Base-by-base conservation (phyloP, 495 filamentous ascomycete genomes). In the Penicillium odoratum region DNA sequence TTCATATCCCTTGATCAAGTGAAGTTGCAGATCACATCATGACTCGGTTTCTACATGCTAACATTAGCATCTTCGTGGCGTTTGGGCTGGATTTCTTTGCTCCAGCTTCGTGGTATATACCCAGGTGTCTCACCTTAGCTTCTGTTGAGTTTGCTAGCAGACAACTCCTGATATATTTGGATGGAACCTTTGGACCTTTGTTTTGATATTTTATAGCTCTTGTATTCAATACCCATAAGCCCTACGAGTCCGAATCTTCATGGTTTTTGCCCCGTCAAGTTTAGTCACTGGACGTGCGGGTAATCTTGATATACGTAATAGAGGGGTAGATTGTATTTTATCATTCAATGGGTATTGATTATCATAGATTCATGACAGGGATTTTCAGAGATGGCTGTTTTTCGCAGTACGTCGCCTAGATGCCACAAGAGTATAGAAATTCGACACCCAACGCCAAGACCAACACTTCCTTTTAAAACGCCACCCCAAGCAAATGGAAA, bases 31-130 rank as follows among this genome's bases (percentile, higher is more conserved):
- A 51, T 51, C 7, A 40, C 11, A 55, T 59, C 38, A 55, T 52
- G 51, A 48, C 33, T 53, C 54, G 38, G 48, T 61, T 53, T 61
- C 31, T 51, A 38, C 10, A 34, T 38, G n/a, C n/a, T 48, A 30
- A 16, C 26, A 55, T 51, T 54, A 58, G 55, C 55, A 51, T 58
- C 15, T 57, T 50, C 15, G 45, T 56, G 57, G 58, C 58, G 62
- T 60, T 65, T 45, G 26, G 34, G 42, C 28, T 43, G 44, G 46
- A 46, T 49, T 61, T 9, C 44, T 57, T 45, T 48, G 40, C 61
- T 59, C 38, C 53, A 53, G 62, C 60, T 63, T 59, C 21, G 56
- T 64, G 61, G 51, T 60, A 65, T 64, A 67, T 68, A 68, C 65
- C 65, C 65, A 55, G 57, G 47, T 60, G 31, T 59, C 45, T 48